Percentiles rank a stretch among this genome's conserved stretches.
phyloP scores from a whole-genome alignment of 768 basidiomycete species.

The Cubamyces sp. region DNA sequence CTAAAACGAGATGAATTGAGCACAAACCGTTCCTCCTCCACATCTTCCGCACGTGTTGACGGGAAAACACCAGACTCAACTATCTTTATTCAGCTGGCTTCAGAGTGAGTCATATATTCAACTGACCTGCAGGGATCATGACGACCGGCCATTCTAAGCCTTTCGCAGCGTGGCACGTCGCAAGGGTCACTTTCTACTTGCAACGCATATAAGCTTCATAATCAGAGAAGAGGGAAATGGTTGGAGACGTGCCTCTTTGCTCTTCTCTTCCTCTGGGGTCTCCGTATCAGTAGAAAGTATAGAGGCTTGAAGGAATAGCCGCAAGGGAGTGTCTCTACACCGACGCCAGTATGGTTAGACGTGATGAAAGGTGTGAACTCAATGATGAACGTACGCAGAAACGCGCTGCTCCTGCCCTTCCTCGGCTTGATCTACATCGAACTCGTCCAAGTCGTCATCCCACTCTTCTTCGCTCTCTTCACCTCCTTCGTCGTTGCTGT shows the following conservation, averaged over 20 bases:
- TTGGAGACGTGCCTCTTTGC: constrained; percentile 43
- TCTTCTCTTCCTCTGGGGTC: constrained; percentile 54
- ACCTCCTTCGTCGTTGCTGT: neutral
- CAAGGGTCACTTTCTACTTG: constrained; percentile 75
- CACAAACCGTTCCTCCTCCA: constrained; percentile 80
- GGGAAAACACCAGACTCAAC: constrained; percentile 80
- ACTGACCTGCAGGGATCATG: constrained; percentile 69
- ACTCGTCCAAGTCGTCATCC: constrained; percentile 17
- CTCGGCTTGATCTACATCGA: constrained; percentile 14
- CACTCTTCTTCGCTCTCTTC: constrained; percentile 21
- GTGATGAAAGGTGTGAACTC: neutral
- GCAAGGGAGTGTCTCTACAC: constrained; percentile 54
- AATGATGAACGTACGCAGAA: neutral
- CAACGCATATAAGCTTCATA: neutral
- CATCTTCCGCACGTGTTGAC: constrained; percentile 71
- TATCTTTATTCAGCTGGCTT: constrained; percentile 30
- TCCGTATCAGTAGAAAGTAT: constrained; percentile 84
- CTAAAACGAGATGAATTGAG: neutral
- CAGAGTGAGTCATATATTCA: neutral
- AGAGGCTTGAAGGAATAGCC: constrained; percentile 75
- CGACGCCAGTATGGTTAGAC: neutral
- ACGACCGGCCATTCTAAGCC: constrained; percentile 94
- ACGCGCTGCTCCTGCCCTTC: neutral
- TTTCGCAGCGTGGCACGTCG: constrained; percentile 90
- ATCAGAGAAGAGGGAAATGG: neutral